These are phyloP conservation scores for Metschnikowia baotianmanensis DNA, from an alignment of 805 yeast genomes.

Conservation along the genomic window DNA sequence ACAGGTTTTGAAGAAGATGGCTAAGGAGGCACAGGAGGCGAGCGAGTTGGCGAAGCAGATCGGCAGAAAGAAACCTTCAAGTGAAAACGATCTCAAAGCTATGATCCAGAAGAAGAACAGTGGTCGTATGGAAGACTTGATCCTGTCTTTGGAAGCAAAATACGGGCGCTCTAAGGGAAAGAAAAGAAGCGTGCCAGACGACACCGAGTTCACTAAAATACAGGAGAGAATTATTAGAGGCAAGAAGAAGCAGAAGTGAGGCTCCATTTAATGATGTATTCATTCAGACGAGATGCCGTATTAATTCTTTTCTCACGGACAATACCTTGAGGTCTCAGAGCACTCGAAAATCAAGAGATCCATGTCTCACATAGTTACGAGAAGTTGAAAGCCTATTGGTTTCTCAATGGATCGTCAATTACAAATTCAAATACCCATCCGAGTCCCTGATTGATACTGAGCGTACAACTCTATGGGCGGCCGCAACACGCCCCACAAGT, in stretches of 20 bases:
- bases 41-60: conserved; percentile 43
- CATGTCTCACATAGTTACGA: too few species aligned
- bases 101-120: conserved; percentile 49
- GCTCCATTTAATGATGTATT: not conserved
- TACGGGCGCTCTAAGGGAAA: conserved; percentile 41
- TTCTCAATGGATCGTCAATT: too few species aligned
- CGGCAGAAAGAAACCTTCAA: conserved; percentile 24
- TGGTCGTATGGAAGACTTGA: conserved; percentile 44
- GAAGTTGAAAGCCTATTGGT: too few species aligned
- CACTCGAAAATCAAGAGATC: too few species aligned
- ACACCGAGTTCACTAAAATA: conserved; percentile 46
- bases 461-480: too few species aligned
- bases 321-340: too few species aligned
- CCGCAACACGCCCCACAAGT: too few species aligned
- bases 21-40: conserved; percentile 67
- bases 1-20: conserved; percentile 48
- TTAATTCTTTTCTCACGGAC: too few species aligned
- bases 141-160: conserved; percentile 48
- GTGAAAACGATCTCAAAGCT: conserved; percentile 43
- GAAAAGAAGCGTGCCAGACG: conserved; percentile 42
- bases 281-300: too few species aligned
- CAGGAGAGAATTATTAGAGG: conserved; percentile 26
- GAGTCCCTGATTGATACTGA: too few species aligned
- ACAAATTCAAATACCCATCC: too few species aligned
- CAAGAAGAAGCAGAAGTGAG: conserved; percentile 2